Percentiles rank a stretch among this genome's conserved stretches.
phyloP scores from a whole-genome alignment of 164 flowering plant species.

The Berberis thunbergii region DNA sequence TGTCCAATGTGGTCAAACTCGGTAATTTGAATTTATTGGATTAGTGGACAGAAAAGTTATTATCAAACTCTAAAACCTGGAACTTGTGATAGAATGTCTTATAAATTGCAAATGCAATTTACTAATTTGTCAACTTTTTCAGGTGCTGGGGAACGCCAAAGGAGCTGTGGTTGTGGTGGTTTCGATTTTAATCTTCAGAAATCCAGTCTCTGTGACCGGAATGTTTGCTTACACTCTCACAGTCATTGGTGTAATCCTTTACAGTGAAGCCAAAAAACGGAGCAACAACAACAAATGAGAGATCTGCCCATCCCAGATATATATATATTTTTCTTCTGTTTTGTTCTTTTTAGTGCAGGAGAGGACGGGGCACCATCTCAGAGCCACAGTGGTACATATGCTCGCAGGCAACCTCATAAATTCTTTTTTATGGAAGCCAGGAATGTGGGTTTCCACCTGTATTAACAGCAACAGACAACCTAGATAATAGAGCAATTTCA shows the following conservation, averaged over 20 bases:
- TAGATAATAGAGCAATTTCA: slow-evolving; percentile 23
- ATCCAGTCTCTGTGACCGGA: slow-evolving; percentile 91
- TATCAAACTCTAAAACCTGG: too few relatives aligned
- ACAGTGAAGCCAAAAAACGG: slow-evolving; percentile 92
- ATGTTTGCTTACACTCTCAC: slow-evolving; percentile 91
- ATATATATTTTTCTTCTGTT: slow-evolving; percentile 6
- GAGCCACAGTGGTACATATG: slow-evolving; percentile 8
- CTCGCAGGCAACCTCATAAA: slow-evolving; percentile 17
- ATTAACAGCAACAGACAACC: slow-evolving; percentile 28
- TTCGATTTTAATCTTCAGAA: slow-evolving; percentile 79
- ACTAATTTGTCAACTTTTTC: slow-evolving; percentile 15
- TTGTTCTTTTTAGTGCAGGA: slow-evolving; percentile 4
- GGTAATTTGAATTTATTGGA: too few relatives aligned
- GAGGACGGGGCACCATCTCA: slow-evolving; percentile 7
- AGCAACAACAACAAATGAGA: slow-evolving; percentile 37
- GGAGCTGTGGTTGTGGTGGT: slow-evolving; percentile 96
- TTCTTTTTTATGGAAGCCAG: slow-evolving; percentile 30
- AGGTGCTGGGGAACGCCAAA: slow-evolving; percentile 97
- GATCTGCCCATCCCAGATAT: neutral
- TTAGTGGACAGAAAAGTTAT: too few relatives aligned
- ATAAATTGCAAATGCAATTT: neutral
- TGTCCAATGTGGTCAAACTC: too few relatives aligned
- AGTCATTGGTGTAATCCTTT: slow-evolving; percentile 78
- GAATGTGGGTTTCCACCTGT: slow-evolving; percentile 31
- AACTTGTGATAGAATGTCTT: too few relatives aligned